Evolutionary conservation across 768 basidiomycete genomes (phyloP).

Genomic region (Calocybe indica): DNA sequence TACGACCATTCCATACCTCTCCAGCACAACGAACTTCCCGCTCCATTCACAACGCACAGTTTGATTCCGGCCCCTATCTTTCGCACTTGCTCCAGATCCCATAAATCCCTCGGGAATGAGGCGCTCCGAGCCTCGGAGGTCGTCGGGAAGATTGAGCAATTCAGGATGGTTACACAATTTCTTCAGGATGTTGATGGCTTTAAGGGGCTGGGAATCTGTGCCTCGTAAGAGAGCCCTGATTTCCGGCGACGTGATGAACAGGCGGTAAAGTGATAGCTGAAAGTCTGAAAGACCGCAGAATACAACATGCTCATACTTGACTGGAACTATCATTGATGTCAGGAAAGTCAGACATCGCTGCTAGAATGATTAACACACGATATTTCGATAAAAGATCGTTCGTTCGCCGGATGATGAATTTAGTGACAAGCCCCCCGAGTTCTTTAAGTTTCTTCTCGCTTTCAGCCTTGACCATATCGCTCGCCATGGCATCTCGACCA

Average conservation of each 20-base stretch:
- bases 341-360: constrained; percentile 2
- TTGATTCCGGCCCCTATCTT: constrained; percentile 38
- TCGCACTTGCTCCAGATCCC: constrained; percentile 43
- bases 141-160: constrained; percentile 77
- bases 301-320: constrained; percentile 98
- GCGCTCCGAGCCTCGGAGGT: constrained; percentile 75
- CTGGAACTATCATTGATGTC: constrained; percentile 61
- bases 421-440: constrained; percentile 78
- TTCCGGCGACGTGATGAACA: constrained; percentile 90
- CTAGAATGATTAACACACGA: constrained; percentile 43
- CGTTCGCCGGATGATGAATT: constrained; percentile 92
- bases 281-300: constrained; percentile 85
- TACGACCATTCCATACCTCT: constrained; percentile 46
- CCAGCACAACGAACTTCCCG: constrained; percentile 91
- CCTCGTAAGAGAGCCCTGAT: constrained; percentile 88
- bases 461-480: constrained; percentile 67
- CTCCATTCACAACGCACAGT: constrained; percentile 76
- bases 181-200: constrained; percentile 91
- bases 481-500: constrained; percentile 85
- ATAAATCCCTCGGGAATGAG: constrained; percentile 78
- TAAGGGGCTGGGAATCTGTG: constrained; percentile 86
- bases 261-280: constrained; percentile 78
- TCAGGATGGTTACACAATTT: constrained; percentile 96
- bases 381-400: constrained; percentile 96
- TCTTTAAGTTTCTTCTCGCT: constrained; percentile 91